Evolutionary conservation across 2,329 filamentous ascomycete genomes (phyloP), one percentile per base, ranked within the genome.

Genomic region (Colletotrichum acutatum): DNA sequence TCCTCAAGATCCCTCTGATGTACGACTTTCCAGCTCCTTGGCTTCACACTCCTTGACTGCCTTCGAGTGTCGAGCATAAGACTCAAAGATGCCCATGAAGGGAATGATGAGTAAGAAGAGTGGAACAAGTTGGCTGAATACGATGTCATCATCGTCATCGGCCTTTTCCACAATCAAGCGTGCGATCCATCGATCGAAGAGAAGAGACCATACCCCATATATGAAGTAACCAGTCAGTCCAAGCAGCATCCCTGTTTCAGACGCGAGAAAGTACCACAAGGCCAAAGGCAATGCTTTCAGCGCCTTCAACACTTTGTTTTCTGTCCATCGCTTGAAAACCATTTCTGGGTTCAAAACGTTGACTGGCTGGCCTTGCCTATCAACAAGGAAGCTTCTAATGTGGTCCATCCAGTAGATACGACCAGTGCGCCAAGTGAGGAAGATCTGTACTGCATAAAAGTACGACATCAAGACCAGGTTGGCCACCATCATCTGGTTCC

Each of bases 71-170:
- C 68, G 28, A 2, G 70, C 59, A n/a, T 70, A 37, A 2, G 70
- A 70, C 57, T 76, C 74, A 12, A 76, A 54, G 14, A 75, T 5
- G 12, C 74, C 74, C 65, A 76, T 61, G 11, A 76, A 63, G 1
- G 71, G 70, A 12, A 75, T 68, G 28, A 77, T 54, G 24, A 76
- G 64, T 30, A 77, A 32, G 22, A 76, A 62, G 5, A 75, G 59
- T 8, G 75, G 73, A 24, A 77, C 71, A 4, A 76, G 58, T 68
- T 77, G 75, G 24, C 72, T 75, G 66, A 74, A 76, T 2, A 64
- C 65, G 11, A 76, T 16, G 22, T 65, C 64, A 53, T 74, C 57
- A 57, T 76, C 76, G 19, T 65, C 67, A 7, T 63, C 8, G 30
- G 4, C 30, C 8, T 8, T 8, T 32, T 32, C 30, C 8, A 32